Conservation (phyloP, 352 stramenopile genomes). For the Pythium folliculosum region DNA sequence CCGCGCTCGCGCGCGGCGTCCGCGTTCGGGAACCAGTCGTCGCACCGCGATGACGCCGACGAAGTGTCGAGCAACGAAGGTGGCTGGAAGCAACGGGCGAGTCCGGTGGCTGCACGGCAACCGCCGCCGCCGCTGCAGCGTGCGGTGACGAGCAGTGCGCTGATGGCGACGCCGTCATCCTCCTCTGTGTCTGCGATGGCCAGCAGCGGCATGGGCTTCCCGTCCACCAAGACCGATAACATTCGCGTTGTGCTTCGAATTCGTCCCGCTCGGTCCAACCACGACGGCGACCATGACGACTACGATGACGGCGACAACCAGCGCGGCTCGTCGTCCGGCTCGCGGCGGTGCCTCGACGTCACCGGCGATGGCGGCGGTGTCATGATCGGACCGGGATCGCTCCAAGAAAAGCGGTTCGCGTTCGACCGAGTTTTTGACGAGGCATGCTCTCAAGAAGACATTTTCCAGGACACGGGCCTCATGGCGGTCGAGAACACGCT, state of each 20-base stretch:
- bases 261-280: conserved; percentile 20
- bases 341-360: conserved; percentile 57
- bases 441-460: conserved; percentile 68
- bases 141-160: conserved; percentile 10
- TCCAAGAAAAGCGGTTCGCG: conserved; percentile 83
- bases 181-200: not conserved
- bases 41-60: conserved; percentile 10
- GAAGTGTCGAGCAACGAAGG: conserved; percentile 16
- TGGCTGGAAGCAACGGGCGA: conserved; percentile 7
- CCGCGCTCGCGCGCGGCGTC: conserved; percentile 18
- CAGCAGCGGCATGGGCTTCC: conserved; percentile 6
- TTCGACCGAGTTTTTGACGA: conserved; percentile 84
- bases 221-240: conserved; percentile 27
- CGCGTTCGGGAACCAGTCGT: conserved; percentile 20
- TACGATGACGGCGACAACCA: conserved; percentile 32
- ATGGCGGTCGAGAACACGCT: conserved; percentile 83
- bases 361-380: conserved; percentile 58
- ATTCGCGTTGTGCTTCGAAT: conserved; percentile 29
- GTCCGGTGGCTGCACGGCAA: not conserved
- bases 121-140: conserved; percentile 12
- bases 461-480: conserved; percentile 77
- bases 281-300: conserved; percentile 15
- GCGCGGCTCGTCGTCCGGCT: conserved; percentile 6
- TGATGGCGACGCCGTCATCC: not conserved
- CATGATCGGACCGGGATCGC: conserved; percentile 50